These are phyloP conservation scores for Leccinum pallidistipes DNA, from an alignment of 1,284 basidiomycete genomes.

Conservation along the genomic window DNA sequence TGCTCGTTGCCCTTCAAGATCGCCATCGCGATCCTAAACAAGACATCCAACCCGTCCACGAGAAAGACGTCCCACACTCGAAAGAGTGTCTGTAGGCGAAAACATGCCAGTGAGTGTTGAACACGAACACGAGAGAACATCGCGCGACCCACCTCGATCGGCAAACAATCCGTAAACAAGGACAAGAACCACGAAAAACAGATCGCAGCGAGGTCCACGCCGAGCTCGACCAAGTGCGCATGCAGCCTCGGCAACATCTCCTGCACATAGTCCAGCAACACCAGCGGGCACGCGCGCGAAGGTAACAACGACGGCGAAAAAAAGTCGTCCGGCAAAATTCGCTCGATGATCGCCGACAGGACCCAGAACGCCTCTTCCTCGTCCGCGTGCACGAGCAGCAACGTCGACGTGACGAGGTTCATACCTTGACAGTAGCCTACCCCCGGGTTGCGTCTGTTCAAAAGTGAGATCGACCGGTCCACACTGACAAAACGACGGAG, in stretches of 20 bases:
- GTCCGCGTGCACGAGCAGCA: slow-evolving; percentile 89
- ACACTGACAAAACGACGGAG: background rate
- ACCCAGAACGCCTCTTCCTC: slow-evolving; percentile 99
- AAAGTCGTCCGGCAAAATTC: slow-evolving; percentile 80
- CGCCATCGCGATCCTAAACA: slow-evolving; percentile 89
- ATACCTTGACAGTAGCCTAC: slow-evolving; percentile 94
- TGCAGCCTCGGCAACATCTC: slow-evolving; percentile 77
- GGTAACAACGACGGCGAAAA: slow-evolving; percentile 83
- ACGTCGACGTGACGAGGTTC: slow-evolving; percentile 93
- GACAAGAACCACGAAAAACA: slow-evolving; percentile 99
- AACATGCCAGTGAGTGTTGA: background rate
- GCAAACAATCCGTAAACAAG: slow-evolving; percentile 94
- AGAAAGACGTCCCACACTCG: slow-evolving; percentile 96
- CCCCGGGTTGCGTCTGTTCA: slow-evolving; percentile 69
- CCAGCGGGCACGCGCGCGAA: slow-evolving; percentile 91
- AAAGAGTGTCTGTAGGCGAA: slow-evolving; percentile 80
- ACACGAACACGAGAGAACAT: background rate
- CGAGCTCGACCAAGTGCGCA: slow-evolving; percentile 74
- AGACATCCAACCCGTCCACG: slow-evolving; percentile 88
- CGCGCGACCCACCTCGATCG: slow-evolving; percentile 73
- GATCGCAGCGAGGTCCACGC: slow-evolving; percentile 90
- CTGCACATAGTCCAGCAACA: slow-evolving; percentile 85
- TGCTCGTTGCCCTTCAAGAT: slow-evolving; percentile 84
- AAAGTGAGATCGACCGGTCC: background rate
- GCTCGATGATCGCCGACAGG: slow-evolving; percentile 86